Conservation (phyloP, 2,329 filamentous ascomycete species). For the Pseudogymnoascus sp. region DNA sequence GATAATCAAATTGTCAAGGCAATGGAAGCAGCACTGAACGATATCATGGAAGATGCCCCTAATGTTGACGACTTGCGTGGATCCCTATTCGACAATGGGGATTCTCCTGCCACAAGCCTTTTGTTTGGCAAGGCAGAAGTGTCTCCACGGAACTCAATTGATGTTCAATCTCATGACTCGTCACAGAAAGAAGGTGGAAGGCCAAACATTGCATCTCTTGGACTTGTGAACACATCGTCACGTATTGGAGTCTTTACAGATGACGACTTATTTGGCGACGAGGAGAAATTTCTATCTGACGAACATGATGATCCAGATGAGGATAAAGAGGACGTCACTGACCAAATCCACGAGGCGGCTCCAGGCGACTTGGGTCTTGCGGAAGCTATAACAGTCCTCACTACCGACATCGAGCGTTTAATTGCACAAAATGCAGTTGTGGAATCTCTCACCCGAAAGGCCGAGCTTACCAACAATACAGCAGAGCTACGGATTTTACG, state of each 20-base stretch:
- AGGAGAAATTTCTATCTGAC: constrained; percentile 77
- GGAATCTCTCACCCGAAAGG: constrained; percentile 85
- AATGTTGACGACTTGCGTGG: constrained; percentile 57
- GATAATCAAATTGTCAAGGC: constrained; percentile 81
- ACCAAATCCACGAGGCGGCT: constrained; percentile 87
- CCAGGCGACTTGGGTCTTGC: constrained; percentile 89
- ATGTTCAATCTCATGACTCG: constrained; percentile 41
- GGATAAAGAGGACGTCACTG: constrained; percentile 54
- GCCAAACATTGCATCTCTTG: constrained; percentile 84
- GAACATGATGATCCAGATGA: constrained; percentile 67
- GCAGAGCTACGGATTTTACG: constrained; percentile 85
- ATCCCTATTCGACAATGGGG: constrained; percentile 58
- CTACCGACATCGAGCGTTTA: constrained; percentile 83
- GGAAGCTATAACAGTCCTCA: constrained; percentile 85
- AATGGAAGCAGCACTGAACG: constrained; percentile 84
- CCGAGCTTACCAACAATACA: constrained; percentile 93
- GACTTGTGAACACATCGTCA: constrained; percentile 79
- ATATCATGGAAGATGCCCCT: constrained; percentile 80
- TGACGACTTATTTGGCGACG: constrained; percentile 87
- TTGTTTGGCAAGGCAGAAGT: constrained; percentile 49
- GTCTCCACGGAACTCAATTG: constrained; percentile 56
- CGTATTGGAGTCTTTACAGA: constrained; percentile 89
- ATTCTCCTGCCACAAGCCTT: constrained; percentile 39
- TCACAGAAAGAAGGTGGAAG: constrained; percentile 49
- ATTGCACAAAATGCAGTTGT: constrained; percentile 83